These are phyloP conservation scores for Colletotrichum lindemuthianum DNA, from an alignment of 2,329 filamentous ascomycete genomes.

Conservation along the genomic window DNA sequence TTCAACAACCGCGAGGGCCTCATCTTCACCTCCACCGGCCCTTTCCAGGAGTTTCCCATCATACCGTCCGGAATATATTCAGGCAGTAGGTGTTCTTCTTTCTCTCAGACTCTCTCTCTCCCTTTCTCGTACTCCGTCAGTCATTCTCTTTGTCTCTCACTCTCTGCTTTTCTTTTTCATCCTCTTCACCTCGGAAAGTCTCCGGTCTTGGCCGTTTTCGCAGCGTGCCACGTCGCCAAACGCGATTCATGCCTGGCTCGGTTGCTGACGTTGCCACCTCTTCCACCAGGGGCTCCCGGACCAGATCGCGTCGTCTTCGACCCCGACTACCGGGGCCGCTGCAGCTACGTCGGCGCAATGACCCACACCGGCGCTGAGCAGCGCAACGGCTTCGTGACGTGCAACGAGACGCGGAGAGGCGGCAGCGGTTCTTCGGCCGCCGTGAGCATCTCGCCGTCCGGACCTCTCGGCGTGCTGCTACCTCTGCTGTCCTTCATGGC, in stretches of 20 bases:
- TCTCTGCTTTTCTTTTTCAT: no score
- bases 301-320: constrained; percentile 75
- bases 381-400: constrained; percentile 74
- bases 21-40: constrained; percentile 44
- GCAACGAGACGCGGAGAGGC: constrained; percentile 43
- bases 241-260: neutral
- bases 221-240: no score
- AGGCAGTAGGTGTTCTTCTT: constrained; percentile 44
- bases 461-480: neutral
- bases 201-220: constrained; percentile 2
- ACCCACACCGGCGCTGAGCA: constrained; percentile 75
- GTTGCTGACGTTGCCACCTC: constrained; percentile 20
- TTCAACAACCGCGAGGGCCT: constrained; percentile 53
- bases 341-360: constrained; percentile 70
- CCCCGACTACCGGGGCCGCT: constrained; percentile 43
- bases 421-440: constrained; percentile 11
- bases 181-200: neutral
- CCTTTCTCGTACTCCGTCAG: no score
- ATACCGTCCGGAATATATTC: constrained; percentile 44
- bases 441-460: neutral
- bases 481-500: constrained; percentile 23
- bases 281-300: constrained; percentile 64
- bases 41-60: constrained; percentile 54
- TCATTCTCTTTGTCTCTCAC: no score
- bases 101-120: neutral